Evolutionary conservation across 2,329 filamentous ascomycete species (phyloP), one percentile per base, ranked within the genome.

Genomic region (Fusarium chaquense): DNA sequence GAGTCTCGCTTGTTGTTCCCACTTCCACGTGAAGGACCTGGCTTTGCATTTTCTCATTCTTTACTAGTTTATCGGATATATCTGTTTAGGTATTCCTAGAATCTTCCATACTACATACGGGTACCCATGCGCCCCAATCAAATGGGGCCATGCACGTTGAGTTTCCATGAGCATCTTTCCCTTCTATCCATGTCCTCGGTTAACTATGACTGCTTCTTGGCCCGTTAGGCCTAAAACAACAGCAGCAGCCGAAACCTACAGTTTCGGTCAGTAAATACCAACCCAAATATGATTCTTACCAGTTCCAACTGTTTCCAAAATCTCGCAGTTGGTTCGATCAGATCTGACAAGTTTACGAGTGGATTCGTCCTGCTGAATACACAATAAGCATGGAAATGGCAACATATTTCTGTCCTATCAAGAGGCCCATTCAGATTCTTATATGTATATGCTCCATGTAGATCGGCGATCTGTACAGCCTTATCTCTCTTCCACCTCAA

Each of bases 51-150:
- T 40, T 41, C n/a, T 24, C 20, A 9, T 30, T 20, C 44, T 46
- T 12, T 41, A 22, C 15, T 33, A 26, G 16, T 7, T 47, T n/a
- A 24, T 49, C 30, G 20, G 46, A 49, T 18, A 24, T 35, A 33
- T 18, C 20, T 33, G 16, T 24, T 24, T 47, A 28, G 36, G 28
- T 36, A 32, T 45, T 41, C 40, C 43, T 58, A 26, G 53, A 43
- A 61, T 50, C 35, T 61, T 61, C 54, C 28, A 58, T 49, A 9
- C 41, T 18, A 24, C 12, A n/a, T n/a, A n/a, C n/a, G n/a, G n/a
- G n/a, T n/a, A n/a, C n/a, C 52, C 53, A 61, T 43, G 35, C 43
- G 53, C 43, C 53, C 56, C 52, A 60, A 60, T 60, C 28, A 47
- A 11, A 33, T 26, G 32, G 22, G 22, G 18, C 52, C n/a, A 40